These are phyloP conservation scores for Leptodermis oblonga DNA, from an alignment of 257 asterid species.

Conservation along the genomic window DNA sequence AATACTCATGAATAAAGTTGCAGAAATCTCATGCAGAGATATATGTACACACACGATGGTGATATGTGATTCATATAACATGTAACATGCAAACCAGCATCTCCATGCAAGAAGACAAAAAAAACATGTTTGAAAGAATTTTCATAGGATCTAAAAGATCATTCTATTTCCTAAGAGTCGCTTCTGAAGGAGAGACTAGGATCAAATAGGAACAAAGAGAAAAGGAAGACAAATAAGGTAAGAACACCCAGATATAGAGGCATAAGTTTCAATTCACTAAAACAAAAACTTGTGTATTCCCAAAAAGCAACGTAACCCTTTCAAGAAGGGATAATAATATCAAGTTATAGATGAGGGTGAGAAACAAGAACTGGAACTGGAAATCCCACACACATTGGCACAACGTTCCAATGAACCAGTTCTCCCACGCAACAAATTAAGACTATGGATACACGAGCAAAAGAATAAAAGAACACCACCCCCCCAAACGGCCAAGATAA, in stretches of 20 bases:
- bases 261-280: neutral
- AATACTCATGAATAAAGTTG: neutral
- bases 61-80: too few relatives aligned
- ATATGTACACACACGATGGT: too few relatives aligned
- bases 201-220: too few relatives aligned
- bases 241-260: too few relatives aligned
- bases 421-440: neutral
- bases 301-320: conserved; percentile 2
- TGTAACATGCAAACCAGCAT: too few relatives aligned
- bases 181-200: too few relatives aligned
- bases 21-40: neutral
- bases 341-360: neutral
- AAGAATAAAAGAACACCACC: neutral
- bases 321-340: neutral
- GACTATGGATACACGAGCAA: conserved; percentile 6
- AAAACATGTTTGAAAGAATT: too few relatives aligned
- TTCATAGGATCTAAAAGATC: too few relatives aligned
- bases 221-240: neutral
- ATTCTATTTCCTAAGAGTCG: too few relatives aligned
- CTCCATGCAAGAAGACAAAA: too few relatives aligned
- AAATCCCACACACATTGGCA: neutral
- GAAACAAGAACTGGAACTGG: neutral
- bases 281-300: neutral
- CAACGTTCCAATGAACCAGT: neutral
- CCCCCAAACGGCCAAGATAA: neutral